phyloP scores from a whole-genome alignment of 2,329 filamentous ascomycete genomes.

The Aureobasidium sp. region DNA sequence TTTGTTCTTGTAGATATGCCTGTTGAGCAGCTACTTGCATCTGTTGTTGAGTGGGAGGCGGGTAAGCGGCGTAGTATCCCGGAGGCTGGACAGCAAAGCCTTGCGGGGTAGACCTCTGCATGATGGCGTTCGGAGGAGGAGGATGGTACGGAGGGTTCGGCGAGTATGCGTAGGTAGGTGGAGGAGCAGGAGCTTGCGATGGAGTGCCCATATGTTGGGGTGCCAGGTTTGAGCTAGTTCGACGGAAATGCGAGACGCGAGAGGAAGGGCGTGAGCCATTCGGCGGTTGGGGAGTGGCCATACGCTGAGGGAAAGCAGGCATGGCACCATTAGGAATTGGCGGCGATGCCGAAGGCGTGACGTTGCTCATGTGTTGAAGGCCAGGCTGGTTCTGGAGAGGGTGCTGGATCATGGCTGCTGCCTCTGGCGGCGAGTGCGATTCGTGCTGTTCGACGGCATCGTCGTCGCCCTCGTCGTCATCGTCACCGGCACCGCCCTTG shows the following conservation, averaged over 20 bases:
- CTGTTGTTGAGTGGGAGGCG: slow-evolving; percentile 39
- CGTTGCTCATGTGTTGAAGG: slow-evolving; percentile 77
- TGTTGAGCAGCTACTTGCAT: slow-evolving; percentile 45
- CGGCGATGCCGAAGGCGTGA: slow-evolving; percentile 79
- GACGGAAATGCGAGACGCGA: slow-evolving; percentile 64
- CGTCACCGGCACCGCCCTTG: slow-evolving; percentile 59
- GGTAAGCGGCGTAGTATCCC: slow-evolving; percentile 23
- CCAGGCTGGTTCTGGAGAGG: slow-evolving; percentile 47
- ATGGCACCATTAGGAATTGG: slow-evolving; percentile 69
- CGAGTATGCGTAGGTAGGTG: slow-evolving; percentile 68
- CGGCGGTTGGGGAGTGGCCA: slow-evolving; percentile 75
- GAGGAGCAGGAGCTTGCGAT: slow-evolving; percentile 53
- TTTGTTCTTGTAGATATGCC: slow-evolving; percentile 68
- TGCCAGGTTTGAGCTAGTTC: slow-evolving; percentile 65
- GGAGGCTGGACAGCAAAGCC: slow-evolving; percentile 20
- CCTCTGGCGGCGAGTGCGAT: slow-evolving; percentile 57
- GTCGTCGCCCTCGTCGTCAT: slow-evolving; percentile 65
- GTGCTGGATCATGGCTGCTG: slow-evolving; percentile 42
- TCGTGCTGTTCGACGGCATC: slow-evolving; percentile 30
- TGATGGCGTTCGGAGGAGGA: slow-evolving; percentile 37
- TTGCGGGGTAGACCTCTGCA: slow-evolving; percentile 34
- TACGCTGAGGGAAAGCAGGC: slow-evolving; percentile 58
- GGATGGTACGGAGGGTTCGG: slow-evolving; percentile 74
- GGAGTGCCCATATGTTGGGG: slow-evolving; percentile 44
- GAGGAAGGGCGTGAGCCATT: slow-evolving; percentile 71